Conservation (phyloP, 352 stramenopile species). For the Phytophthora rubi region DNA sequence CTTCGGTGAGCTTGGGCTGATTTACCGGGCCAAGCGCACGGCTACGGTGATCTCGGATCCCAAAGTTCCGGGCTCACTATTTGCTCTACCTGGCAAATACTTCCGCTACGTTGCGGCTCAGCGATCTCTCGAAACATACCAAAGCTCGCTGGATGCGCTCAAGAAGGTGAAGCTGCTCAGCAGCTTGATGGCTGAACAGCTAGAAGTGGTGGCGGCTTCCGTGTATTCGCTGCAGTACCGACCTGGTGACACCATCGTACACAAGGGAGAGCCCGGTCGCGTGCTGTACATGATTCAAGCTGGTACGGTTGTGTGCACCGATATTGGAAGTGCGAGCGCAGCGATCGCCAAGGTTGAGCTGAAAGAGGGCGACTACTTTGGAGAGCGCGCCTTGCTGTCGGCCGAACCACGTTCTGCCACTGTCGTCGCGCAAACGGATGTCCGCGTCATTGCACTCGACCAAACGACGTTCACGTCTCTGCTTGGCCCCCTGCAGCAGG, state of each 20-base stretch:
- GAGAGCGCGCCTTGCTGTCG: constrained; percentile 90
- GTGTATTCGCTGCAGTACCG: constrained; percentile 57
- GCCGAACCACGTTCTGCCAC: constrained; percentile 89
- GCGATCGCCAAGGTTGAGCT: constrained; percentile 47
- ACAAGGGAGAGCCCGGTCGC: constrained; percentile 73
- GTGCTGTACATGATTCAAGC: constrained; percentile 86
- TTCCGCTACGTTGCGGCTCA: constrained; percentile 61
- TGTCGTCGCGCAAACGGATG: constrained; percentile 72
- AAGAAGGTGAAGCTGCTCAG: constrained; percentile 52
- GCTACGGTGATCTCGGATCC: constrained; percentile 50
- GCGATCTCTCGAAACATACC: constrained; percentile 45
- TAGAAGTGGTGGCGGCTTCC: constrained; percentile 48
- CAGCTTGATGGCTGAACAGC: constrained; percentile 50
- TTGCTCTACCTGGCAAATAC: constrained; percentile 53
- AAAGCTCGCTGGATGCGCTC: constrained; percentile 55
- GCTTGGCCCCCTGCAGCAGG: constrained; percentile 87
- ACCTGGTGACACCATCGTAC: constrained; percentile 72
- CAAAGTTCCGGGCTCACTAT: constrained; percentile 45
- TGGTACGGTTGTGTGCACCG: constrained; percentile 63
- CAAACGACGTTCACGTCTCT: constrained; percentile 92
- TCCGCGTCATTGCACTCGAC: constrained; percentile 75
- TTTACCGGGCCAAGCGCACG: constrained; percentile 62
- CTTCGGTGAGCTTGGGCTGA: constrained; percentile 63
- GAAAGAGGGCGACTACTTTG: constrained; percentile 90
- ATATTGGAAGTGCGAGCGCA: constrained; percentile 56